These are phyloP conservation scores for Seminavis robusta DNA, from an alignment of 108 stramenopile species.

Conservation along the genomic window DNA sequence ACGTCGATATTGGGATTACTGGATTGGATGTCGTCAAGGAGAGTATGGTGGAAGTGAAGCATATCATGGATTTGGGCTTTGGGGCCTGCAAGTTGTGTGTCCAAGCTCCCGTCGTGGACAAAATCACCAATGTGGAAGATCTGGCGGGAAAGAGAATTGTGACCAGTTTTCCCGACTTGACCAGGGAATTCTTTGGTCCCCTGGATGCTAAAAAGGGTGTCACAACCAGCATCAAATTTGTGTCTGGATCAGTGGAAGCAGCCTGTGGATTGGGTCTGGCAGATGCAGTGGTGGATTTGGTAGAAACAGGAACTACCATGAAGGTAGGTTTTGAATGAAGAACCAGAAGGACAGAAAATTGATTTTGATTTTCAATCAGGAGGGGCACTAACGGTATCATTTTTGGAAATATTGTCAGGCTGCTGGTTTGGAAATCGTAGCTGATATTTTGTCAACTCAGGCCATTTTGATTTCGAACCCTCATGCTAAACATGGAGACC, in stretches of 20 bases:
- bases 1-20: slow-evolving; percentile 95
- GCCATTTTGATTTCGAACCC: slow-evolving; percentile 85
- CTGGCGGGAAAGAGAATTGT: slow-evolving; percentile 93
- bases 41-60: slow-evolving; percentile 71
- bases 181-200: slow-evolving; percentile 81
- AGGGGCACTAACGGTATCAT: no score
- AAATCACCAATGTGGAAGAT: slow-evolving; percentile 61
- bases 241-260: slow-evolving; percentile 96
- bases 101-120: slow-evolving; percentile 82
- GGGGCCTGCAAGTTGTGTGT: slow-evolving; percentile 94
- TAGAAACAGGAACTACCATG: slow-evolving; percentile 98
- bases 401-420: slow-evolving; percentile 46
- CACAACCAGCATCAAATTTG: slow-evolving; percentile 79
- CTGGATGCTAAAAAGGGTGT: slow-evolving; percentile 72
- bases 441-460: slow-evolving; percentile 76
- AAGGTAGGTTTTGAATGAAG: slow-evolving; percentile 38
- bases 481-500: slow-evolving; percentile 71
- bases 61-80: slow-evolving; percentile 90
- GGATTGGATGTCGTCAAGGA: slow-evolving; percentile 88
- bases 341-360: neutral
- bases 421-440: slow-evolving; percentile 93
- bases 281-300: slow-evolving; percentile 97
- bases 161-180: slow-evolving; percentile 89
- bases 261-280: slow-evolving; percentile 95
- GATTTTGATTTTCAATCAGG: neutral